Conservation (phyloP, 148 eudicot species). For the Rhododendron vialii region DNA sequence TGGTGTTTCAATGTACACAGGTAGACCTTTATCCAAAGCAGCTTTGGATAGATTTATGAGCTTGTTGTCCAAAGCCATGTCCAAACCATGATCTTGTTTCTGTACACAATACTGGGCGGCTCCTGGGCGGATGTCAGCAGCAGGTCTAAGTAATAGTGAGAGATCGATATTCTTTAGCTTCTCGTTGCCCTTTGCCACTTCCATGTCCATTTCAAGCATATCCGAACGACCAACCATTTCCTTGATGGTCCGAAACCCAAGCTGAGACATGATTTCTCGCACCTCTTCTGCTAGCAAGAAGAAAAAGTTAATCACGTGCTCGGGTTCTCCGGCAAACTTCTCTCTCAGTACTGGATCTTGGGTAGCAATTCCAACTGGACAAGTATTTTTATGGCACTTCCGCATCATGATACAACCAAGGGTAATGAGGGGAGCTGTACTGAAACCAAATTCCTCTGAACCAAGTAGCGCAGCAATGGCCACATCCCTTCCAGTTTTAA, state of each 20-base stretch:
- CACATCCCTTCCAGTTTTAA: constrained; percentile 96
- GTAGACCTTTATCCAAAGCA: constrained; percentile 71
- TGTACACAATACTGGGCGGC: constrained; percentile 89
- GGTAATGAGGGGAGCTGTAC: constrained; percentile 96
- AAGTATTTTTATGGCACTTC: constrained; percentile 97
- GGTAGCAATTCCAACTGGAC: constrained; percentile 98
- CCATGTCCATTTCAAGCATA: constrained; percentile 89
- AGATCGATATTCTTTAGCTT: constrained; percentile 92
- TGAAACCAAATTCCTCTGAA: constrained; percentile 98
- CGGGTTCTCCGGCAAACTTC: constrained; percentile 97
- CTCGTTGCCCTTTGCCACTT: constrained; percentile 61
- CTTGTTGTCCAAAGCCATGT: constrained; percentile 82
- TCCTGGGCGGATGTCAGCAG: constrained; percentile 80
- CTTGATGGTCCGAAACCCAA: constrained; percentile 67
- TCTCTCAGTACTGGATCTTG: constrained; percentile 97
- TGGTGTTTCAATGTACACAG: constrained; percentile 83
- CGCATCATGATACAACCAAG: constrained; percentile 99
- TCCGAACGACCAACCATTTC: constrained; percentile 98
- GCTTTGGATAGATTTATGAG: constrained; percentile 56
- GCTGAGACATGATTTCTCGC: constrained; percentile 93
- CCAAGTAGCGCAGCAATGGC: constrained; percentile 98
- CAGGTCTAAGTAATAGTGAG: constrained; percentile 82
- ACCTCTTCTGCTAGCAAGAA: constrained; percentile 98
- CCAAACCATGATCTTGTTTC: constrained; percentile 94
- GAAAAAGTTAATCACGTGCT: constrained; percentile 95